Conservation (phyloP, 345 rosid genomes). For the Euphorbia tirucalli region DNA sequence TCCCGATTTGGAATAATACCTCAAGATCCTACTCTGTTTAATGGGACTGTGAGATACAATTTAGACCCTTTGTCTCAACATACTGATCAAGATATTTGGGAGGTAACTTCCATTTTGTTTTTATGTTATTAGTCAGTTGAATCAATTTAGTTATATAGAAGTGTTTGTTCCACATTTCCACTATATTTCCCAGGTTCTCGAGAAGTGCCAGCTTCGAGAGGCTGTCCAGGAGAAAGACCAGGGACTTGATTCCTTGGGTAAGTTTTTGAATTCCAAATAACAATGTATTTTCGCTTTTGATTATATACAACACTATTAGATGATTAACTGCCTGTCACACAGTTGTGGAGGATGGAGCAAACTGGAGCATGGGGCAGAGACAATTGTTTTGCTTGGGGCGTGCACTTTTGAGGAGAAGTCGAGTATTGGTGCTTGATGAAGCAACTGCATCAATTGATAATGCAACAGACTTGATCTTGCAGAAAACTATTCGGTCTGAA, state of each 20-base stretch:
- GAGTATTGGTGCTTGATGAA: constrained; percentile 83
- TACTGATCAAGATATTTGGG: constrained; percentile 86
- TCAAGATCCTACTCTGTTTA: constrained; percentile 90
- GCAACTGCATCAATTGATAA: constrained; percentile 97
- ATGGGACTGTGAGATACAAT: constrained; percentile 88
- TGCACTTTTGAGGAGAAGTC: constrained; percentile 79
- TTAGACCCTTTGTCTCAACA: constrained; percentile 77
- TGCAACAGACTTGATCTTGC: constrained; percentile 81
- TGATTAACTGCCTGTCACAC: not conserved
- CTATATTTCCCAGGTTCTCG: constrained; percentile 53
- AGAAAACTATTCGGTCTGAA: constrained; percentile 72
- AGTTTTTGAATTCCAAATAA: not conserved
- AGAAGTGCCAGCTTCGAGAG: constrained; percentile 79
- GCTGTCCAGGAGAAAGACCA: constrained; percentile 71
- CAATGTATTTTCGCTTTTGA: not conserved
- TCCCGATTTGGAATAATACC: constrained; percentile 92
- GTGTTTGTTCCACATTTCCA: not conserved
- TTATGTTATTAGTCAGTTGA: not conserved
- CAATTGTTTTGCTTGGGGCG: constrained; percentile 90
- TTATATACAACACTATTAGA: not conserved
- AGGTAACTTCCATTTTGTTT: constrained; percentile 40
- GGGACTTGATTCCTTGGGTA: constrained; percentile 77
- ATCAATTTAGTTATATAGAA: not conserved
- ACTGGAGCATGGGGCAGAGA: constrained; percentile 98
- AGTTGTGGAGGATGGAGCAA: constrained; percentile 92